These are phyloP conservation scores for Alternaria alternata DNA, from an alignment of 2,329 filamentous ascomycete genomes.

Conservation along the genomic window DNA sequence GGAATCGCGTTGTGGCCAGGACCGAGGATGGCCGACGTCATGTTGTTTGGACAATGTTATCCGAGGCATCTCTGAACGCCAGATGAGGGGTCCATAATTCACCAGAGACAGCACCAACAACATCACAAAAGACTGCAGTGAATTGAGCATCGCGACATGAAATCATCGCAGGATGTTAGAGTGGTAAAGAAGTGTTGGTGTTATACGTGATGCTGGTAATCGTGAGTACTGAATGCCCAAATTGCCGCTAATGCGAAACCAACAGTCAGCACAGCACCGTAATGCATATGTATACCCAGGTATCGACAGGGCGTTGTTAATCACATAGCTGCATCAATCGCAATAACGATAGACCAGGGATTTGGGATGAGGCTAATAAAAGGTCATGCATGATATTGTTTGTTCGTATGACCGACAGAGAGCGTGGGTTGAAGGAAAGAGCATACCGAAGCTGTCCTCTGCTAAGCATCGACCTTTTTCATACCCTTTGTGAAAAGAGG, in stretches of 20 bases:
- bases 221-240: background rate
- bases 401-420: background rate
- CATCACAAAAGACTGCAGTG: background rate
- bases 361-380: background rate
- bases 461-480: conserved; percentile 12
- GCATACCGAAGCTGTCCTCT: background rate
- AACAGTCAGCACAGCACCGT: background rate
- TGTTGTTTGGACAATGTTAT: conserved; percentile 17
- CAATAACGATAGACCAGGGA: background rate
- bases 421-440: background rate
- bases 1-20: background rate
- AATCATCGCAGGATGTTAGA: background rate
- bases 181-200: background rate
- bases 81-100: conserved; percentile 13
- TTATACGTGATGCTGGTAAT: background rate
- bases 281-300: background rate
- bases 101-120: background rate
- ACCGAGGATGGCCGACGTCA: conserved; percentile 22
- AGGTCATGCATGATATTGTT: background rate
- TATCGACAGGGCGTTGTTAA: background rate
- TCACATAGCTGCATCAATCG: background rate
- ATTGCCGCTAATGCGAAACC: background rate
- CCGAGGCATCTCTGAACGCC: conserved; percentile 22
- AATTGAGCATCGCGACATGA: background rate
- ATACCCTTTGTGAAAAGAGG: conserved; percentile 46